Evolutionary conservation across 148 eudicot genomes (phyloP), one percentile per base, ranked within the genome.

Genomic region (Diospyros lotus): DNA sequence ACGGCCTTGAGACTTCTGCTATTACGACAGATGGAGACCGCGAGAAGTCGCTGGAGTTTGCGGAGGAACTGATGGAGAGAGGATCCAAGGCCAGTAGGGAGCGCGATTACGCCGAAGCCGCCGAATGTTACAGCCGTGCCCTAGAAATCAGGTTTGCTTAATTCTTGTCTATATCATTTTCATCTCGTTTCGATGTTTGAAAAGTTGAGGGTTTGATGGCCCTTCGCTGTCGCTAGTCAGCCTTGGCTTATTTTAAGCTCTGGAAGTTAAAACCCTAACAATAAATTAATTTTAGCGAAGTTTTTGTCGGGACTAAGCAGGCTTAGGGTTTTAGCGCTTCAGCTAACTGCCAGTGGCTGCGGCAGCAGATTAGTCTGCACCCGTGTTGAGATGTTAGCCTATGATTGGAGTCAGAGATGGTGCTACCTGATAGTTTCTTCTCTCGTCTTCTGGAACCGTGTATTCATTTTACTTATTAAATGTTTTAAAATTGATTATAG

Each of bases 111-210:
- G 72, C 85, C 3, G 91, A 90, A 51, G 97, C 98, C 17, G 69
- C 92, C 62, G 98, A 95, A 7, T 89, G 91, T 65, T 95, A 80
- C 61, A 95, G 98, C 80, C 98, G 98, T 81, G 96, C 97, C 84
- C 90, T 95, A 17, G 98, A 95, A 80, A 90, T 95, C 80, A 90
- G 93, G 98, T 90, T 73, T 64, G 77, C 18, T 1, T 45, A 58
- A 7, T 45, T 12, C 2, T 61, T 4, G 9, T 38, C 18, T 3
- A 2, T 40, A 1, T 69, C 44, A 2, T 68, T 48, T 46, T n/a
- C 6, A 2, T 43, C 17, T 18, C 61, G 44, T 61, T 46, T 46
- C 4, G 28, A 6, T 72, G 58, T 12, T 6, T 3, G 13, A 56
- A n/a, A 9, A 18, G 6, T 46, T 28, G 15, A 43, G 48, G 55